Percentiles rank a stretch among this genome's conserved stretches.
Evolutionary conservation across 192 early-diverging fungal species (phyloP).

Genomic region (Podila minutissima): DNA sequence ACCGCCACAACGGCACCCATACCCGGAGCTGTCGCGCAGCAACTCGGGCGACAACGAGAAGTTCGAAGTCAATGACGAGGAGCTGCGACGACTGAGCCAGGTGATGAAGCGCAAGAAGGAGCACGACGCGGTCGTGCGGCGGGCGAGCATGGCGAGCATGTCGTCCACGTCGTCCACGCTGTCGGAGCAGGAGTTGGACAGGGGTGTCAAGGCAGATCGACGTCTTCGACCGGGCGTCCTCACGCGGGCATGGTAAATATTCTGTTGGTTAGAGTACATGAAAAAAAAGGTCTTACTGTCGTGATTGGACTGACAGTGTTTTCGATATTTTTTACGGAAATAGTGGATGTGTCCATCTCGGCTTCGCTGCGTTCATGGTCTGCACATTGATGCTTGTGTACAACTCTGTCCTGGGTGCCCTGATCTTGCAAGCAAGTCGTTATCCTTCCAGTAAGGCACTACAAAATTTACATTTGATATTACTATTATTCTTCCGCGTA

Average conservation of each 20-base stretch:
- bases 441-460: constrained; percentile 14
- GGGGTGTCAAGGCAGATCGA: neutral
- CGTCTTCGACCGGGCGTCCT: neutral
- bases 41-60: neutral
- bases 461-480: too few species aligned
- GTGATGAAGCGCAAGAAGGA: neutral
- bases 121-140: neutral
- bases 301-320: too few species aligned
- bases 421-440: constrained; percentile 36
- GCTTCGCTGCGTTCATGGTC: neutral
- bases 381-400: constrained; percentile 16
- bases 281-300: too few species aligned
- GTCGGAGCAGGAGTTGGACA: neutral
- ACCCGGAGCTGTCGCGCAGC: too few species aligned
- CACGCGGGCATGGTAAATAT: neutral
- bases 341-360: constrained; percentile 16
- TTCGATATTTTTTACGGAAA: too few species aligned
- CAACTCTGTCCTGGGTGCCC: constrained; percentile 13
- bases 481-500: neutral
- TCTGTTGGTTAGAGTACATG: too few species aligned
- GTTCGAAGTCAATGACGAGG: neutral
- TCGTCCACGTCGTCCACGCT: neutral
- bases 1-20: too few species aligned
- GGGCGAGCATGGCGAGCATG: neutral
- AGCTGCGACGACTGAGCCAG: neutral